These are phyloP conservation scores for Skeletonema tropicum DNA, from an alignment of 108 stramenopile species.

Conservation along the genomic window DNA sequence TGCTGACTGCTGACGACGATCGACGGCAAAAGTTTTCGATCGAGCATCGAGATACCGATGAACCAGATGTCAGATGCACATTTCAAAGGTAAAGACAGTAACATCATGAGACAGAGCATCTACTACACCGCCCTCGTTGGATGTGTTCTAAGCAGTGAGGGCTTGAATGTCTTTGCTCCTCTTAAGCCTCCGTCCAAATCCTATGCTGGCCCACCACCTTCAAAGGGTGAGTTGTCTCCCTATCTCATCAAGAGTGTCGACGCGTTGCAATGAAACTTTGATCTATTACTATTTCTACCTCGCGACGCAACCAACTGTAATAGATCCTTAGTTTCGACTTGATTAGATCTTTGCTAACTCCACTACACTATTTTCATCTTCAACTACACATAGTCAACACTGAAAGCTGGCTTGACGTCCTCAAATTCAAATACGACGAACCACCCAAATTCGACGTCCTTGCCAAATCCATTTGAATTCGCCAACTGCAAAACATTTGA, in stretches of 20 bases:
- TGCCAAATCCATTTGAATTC: conserved; percentile 41
- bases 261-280: no score
- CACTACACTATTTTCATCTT: no score
- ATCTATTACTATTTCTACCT: no score
- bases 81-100: no score
- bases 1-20: no score
- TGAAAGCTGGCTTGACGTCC: conserved; percentile 37
- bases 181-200: background rate
- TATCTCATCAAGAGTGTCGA: no score
- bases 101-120: background rate
- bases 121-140: background rate
- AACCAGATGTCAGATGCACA: no score
- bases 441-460: conserved; percentile 42
- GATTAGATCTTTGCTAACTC: background rate
- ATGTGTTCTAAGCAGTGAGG: background rate
- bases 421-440: conserved; percentile 25
- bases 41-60: no score
- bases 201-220: background rate
- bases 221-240: background rate
- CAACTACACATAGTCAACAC: no score
- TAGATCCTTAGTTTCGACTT: no score
- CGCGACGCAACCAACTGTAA: no score
- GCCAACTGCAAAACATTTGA: conserved; percentile 21
- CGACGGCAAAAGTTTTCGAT: no score
- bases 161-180: background rate